Evolutionary conservation across 2,329 filamentous ascomycete genomes (phyloP).

Genomic region (Parascedosporium putredinis): DNA sequence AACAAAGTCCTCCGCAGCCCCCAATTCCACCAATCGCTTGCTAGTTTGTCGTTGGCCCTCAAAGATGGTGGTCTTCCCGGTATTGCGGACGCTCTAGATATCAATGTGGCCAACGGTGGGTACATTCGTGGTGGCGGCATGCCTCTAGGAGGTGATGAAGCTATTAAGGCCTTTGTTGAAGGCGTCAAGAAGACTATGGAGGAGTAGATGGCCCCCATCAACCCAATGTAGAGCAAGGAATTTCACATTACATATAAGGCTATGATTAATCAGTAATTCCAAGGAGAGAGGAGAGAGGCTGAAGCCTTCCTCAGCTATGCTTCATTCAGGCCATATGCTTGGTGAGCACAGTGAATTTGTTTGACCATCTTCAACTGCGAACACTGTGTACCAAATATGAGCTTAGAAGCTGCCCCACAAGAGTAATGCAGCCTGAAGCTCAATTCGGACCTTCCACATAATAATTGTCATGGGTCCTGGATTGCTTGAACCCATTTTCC

Average conservation of each 20-base stretch:
- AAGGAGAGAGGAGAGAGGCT: too few relatives aligned
- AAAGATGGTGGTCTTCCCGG: constrained; percentile 84
- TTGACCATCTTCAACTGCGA: too few relatives aligned
- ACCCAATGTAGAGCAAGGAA: too few relatives aligned
- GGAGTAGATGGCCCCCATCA: constrained; percentile 9
- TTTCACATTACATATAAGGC: too few relatives aligned
- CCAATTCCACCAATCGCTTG: constrained; percentile 80
- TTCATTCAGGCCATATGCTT: too few relatives aligned
- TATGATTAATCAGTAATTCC: too few relatives aligned
- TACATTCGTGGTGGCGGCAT: constrained; percentile 67
- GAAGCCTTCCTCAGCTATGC: too few relatives aligned
- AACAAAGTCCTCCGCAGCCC: constrained; percentile 77
- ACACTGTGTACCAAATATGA: neutral
- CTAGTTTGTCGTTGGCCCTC: constrained; percentile 76
- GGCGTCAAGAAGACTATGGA: constrained; percentile 71
- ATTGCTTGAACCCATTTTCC: too few relatives aligned
- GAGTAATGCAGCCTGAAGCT: too few relatives aligned
- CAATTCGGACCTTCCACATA: too few relatives aligned
- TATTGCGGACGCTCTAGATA: constrained; percentile 73
- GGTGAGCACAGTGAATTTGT: too few relatives aligned
- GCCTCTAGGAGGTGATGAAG: constrained; percentile 78
- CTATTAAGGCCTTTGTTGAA: constrained; percentile 82
- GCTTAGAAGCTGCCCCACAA: neutral
- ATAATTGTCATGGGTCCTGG: neutral
- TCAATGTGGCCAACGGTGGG: constrained; percentile 77